Base-by-base conservation (phyloP, 495 filamentous ascomycete species). In the Viridothelium virens region DNA sequence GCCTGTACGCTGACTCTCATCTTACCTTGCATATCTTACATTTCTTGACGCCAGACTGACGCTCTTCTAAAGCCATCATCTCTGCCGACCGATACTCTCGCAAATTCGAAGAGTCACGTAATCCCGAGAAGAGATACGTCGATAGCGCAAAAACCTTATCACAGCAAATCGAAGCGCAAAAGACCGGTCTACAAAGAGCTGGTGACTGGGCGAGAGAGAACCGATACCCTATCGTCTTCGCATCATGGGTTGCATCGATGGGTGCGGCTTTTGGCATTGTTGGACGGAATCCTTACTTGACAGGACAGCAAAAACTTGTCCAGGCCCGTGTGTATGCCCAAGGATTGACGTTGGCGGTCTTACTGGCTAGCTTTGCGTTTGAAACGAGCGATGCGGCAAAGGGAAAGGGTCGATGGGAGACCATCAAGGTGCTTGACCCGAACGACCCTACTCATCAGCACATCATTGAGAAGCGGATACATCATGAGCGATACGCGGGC, bases 251-350 rank as follows among this genome's bases (percentile, higher is more conserved):
- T 12, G 86, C 89, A 14, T 85, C 85, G 50, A 96, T 98, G 88
- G 86, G 83, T 33, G 74, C 88, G 38, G 86, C 90, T 0, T 82
- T 96, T 37, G 87, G 79, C 48, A 71, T 96, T 10, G 93, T 97
- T 50, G 83, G 87, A 63, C 83, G 90, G 67, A 92, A 90, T 77
- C 85, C 83, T 61, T 91, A 89, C 77, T 77, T 97, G 6, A 85
- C 81, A 25, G 84, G 83, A 1, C 76, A 81, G 70, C 94, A 98
- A 84, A 98, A 98, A 82, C 80, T 98, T 36, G 94, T 98, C 25
- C 94, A 98, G 82, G 95, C 95, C 10, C 86, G 94, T 82, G 88
- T 98, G 67, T 97, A 97, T 79, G 94, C 94, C n/a, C 94, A 98
- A 80, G 92, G 91, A 16, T 78, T 96, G 71, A 97, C 94, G 61